phyloP scores from a whole-genome alignment of 2,329 filamentous ascomycete genomes.

The Stachybotrys chlorohalonatus region DNA sequence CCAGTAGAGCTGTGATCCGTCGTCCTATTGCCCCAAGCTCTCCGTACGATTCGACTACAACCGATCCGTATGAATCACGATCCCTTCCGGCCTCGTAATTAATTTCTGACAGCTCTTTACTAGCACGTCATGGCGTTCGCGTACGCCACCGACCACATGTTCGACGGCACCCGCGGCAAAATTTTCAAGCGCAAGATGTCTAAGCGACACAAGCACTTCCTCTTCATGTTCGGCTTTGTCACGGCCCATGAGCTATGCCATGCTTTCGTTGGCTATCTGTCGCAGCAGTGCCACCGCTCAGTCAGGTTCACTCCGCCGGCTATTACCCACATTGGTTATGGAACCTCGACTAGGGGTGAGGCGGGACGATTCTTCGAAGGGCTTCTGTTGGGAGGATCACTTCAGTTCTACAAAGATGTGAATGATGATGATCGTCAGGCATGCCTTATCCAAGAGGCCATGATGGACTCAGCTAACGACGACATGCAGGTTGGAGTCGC shows the following conservation, averaged over 20 bases:
- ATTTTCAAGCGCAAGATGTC: not conserved
- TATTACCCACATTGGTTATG: slow-evolving; percentile 2
- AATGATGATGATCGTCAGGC: slow-evolving; percentile 3
- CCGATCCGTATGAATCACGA: not conserved
- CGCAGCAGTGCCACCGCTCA: not conserved
- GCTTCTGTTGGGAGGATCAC: slow-evolving; percentile 4
- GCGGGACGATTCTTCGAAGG: slow-evolving; percentile 5
- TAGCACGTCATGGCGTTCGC: not conserved
- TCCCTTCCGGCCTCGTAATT: not conserved
- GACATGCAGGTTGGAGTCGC: not conserved
- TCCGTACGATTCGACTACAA: not conserved
- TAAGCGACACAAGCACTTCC: slow-evolving; percentile 2
- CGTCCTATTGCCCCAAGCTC: not conserved
- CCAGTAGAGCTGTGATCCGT: not conserved
- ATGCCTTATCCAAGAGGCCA: not conserved
- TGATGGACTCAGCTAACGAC: not conserved
- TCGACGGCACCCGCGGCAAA: not conserved
- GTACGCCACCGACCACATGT: not conserved
- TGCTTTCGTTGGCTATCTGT: slow-evolving; percentile 3
- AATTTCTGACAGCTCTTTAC: not conserved
- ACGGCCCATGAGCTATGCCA: slow-evolving; percentile 5
- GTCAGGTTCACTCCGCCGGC: slow-evolving; percentile 1
- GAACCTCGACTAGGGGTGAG: not conserved
- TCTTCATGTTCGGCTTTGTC: slow-evolving; percentile 3
- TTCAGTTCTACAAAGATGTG: slow-evolving; percentile 3